These are phyloP conservation scores for Rhodamnia rubescens DNA, from an alignment of 345 rosid genomes.

Conservation along the genomic window DNA sequence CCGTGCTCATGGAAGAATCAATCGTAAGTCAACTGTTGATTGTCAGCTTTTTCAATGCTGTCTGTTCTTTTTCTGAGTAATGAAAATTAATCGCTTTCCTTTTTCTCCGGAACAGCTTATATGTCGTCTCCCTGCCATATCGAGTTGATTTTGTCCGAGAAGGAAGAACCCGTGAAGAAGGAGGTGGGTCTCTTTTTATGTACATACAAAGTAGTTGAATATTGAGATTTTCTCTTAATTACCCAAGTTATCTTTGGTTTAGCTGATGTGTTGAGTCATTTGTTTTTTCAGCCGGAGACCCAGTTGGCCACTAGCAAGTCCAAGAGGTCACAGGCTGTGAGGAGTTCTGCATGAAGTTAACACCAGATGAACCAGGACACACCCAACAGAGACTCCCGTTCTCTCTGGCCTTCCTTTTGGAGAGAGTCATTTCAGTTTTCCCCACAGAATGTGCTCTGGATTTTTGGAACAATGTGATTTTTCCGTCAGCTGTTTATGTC, in stretches of 20 bases:
- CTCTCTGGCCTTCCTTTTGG: neutral
- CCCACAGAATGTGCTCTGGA: conserved; percentile 5
- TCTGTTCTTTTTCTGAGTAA: neutral
- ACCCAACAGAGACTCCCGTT: neutral
- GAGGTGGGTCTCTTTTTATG: conserved; percentile 41
- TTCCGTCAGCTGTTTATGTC: neutral
- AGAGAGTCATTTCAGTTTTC: conserved; percentile 6
- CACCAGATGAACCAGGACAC: neutral
- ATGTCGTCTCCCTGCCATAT: conserved; percentile 98
- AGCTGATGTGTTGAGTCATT: neutral
- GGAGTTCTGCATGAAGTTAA: conserved; percentile 17
- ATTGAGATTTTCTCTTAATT: neutral
- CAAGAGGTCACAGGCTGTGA: conserved; percentile 40
- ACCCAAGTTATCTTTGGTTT: neutral
- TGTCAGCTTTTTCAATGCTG: neutral
- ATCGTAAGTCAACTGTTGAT: conserved; percentile 38
- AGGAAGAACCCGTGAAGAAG: conserved; percentile 88
- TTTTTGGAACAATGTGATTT: neutral
- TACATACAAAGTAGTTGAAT: neutral
- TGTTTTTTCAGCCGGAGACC: conserved; percentile 58
- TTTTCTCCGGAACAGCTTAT: conserved; percentile 40
- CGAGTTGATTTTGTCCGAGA: conserved; percentile 78
- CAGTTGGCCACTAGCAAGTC: conserved; percentile 73
- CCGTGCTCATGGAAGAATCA: conserved; percentile 96
- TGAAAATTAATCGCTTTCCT: neutral